Conservation (phyloP, 441 rosid genomes). For the Pelargonium myrrhifolium region DNA sequence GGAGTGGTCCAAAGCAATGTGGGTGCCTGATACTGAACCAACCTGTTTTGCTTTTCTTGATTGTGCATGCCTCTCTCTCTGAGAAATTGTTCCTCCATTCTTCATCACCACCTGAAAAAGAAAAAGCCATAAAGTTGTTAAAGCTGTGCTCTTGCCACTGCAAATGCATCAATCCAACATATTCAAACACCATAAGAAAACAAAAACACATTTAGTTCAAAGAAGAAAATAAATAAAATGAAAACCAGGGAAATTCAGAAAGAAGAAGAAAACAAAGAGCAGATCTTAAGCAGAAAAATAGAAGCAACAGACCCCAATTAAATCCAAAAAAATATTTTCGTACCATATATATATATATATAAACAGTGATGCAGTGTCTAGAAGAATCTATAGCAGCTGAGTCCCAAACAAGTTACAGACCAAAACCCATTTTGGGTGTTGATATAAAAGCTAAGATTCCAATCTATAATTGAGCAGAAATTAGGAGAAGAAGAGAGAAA, state of each 20-base stretch:
- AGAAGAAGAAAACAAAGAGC: slow-evolving; percentile 35
- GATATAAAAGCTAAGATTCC: slow-evolving; percentile 11
- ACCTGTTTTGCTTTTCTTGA: slow-evolving; percentile 52
- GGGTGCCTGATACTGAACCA: slow-evolving; percentile 47
- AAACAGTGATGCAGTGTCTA: slow-evolving; percentile 19
- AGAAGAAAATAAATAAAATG: slow-evolving; percentile 10
- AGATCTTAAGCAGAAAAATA: slow-evolving; percentile 36
- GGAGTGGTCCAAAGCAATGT: slow-evolving; percentile 42
- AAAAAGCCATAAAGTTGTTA: slow-evolving; percentile 35
- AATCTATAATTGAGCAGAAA: no score
- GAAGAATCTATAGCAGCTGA: slow-evolving; percentile 24
- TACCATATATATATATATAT: slow-evolving; percentile 19
- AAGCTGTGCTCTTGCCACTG: slow-evolving; percentile 49
- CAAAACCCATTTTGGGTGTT: slow-evolving; percentile 16
- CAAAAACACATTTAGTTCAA: slow-evolving; percentile 12
- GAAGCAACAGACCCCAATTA: slow-evolving; percentile 16
- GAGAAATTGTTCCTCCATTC: slow-evolving; percentile 75
- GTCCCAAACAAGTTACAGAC: slow-evolving; percentile 13
- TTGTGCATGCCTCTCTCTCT: slow-evolving; percentile 72
- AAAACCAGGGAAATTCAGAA: slow-evolving; percentile 17
- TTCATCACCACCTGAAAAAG: slow-evolving; percentile 55
- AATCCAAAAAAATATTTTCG: slow-evolving; percentile 21
- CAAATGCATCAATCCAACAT: slow-evolving; percentile 29
- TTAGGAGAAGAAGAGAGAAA: no score
- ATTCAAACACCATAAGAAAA: slow-evolving; percentile 28